Evolutionary conservation across 805 yeast species (phyloP).

Genomic region (Candida andamanensis): DNA sequence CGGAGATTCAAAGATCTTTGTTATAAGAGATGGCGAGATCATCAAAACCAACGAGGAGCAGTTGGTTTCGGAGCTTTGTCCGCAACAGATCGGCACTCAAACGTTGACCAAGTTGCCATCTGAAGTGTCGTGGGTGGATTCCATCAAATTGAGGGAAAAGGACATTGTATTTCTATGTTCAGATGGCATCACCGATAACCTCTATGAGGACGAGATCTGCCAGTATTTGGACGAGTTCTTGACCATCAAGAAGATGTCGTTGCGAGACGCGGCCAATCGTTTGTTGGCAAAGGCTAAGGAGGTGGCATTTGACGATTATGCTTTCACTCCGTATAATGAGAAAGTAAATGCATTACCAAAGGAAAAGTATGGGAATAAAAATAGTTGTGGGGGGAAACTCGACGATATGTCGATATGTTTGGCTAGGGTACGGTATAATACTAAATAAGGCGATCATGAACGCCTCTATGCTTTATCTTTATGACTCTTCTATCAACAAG

Average conservation of each 20-base stretch:
- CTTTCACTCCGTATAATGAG: conserved; percentile 51
- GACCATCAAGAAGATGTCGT: conserved; percentile 20
- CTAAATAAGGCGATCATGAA: too few relatives aligned
- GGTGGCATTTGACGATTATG: conserved; percentile 48
- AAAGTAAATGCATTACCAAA: conserved; percentile 41
- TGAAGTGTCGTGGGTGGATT: conserved; percentile 42
- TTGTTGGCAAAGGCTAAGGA: conserved; percentile 42
- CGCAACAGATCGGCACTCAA: conserved; percentile 53
- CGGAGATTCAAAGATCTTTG: conserved; percentile 47
- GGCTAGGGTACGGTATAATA: too few relatives aligned
- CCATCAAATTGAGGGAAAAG: conserved; percentile 32
- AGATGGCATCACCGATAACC: conserved; percentile 51
- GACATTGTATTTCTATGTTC: conserved; percentile 46
- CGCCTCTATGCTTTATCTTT: too few relatives aligned
- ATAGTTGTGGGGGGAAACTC: conserved; percentile 47
- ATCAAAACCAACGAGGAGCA: conserved; percentile 42
- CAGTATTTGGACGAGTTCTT: conserved; percentile 31
- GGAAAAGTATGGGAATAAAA: conserved; percentile 20
- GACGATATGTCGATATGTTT: conserved; percentile 52
- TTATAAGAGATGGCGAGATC: conserved; percentile 44
- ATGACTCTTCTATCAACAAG: too few relatives aligned
- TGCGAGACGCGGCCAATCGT: conserved; percentile 36
- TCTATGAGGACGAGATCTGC: conserved; percentile 44
- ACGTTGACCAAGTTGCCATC: conserved; percentile 40
- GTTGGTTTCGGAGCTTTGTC: conserved; percentile 43